These are phyloP conservation scores for Cladosporium sp. DNA, from an alignment of 2,329 filamentous ascomycete genomes.

Conservation along the genomic window DNA sequence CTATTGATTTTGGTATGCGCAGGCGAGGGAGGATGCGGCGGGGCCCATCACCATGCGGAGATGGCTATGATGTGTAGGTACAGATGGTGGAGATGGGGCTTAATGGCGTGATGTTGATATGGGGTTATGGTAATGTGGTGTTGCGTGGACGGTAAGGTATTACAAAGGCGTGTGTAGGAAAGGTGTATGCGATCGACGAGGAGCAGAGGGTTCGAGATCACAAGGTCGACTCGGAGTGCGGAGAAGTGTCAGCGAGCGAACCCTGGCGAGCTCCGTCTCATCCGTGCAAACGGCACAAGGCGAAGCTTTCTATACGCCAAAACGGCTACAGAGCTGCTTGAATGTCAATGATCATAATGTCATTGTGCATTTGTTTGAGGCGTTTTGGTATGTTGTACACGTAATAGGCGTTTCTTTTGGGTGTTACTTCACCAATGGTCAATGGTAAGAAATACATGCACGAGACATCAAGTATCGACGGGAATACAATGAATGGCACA, in stretches of 20 bases:
- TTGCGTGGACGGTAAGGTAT: not conserved
- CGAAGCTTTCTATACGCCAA: too few species aligned
- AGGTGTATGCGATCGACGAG: not conserved
- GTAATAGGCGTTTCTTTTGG: too few species aligned
- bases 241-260: too few species aligned
- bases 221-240: too few species aligned
- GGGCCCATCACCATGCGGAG: slow-evolving; percentile 3
- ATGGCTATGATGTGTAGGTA: not conserved
- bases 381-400: too few species aligned
- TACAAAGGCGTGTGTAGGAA: not conserved
- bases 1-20: not conserved
- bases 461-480: too few species aligned
- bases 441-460: too few species aligned
- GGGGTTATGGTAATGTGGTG: not conserved
- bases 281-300: too few species aligned
- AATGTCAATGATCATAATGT: not conserved
- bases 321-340: too few species aligned
- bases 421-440: too few species aligned
- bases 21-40: slow-evolving; percentile 1
- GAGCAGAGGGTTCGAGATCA: not conserved
- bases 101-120: not conserved
- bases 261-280: too few species aligned
- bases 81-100: not conserved
- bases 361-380: slow-evolving; percentile 2
- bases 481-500: too few species aligned